phyloP scores from a whole-genome alignment of 257 asterid genomes.

The Solanum phureja region DNA sequence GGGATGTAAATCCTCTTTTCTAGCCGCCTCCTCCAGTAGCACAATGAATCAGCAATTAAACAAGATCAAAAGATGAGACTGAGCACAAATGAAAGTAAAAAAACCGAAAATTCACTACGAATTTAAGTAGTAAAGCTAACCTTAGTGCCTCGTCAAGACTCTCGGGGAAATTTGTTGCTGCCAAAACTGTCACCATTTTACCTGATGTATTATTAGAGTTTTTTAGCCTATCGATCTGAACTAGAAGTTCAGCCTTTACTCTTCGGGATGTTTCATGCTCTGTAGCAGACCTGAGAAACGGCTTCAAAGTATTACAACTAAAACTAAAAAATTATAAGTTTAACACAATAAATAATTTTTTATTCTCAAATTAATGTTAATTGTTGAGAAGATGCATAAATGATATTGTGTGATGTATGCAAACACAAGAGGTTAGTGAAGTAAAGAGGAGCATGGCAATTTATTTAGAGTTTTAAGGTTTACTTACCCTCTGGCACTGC shows the following conservation, averaged over 20 bases:
- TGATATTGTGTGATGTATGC: neutral
- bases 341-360: neutral
- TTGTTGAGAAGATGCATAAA: neutral
- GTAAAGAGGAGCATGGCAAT: neutral
- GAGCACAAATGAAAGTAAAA: neutral
- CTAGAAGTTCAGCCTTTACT: constrained; percentile 80
- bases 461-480: neutral
- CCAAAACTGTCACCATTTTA: constrained; percentile 86
- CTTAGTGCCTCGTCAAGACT: constrained; percentile 94
- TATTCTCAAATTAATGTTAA: neutral
- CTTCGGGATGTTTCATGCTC: constrained; percentile 91
- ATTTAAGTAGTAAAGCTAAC: constrained; percentile 9
- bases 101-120: neutral
- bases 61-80: neutral
- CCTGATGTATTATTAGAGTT: constrained; percentile 77
- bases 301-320: neutral
- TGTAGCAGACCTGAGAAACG: constrained; percentile 61
- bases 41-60: neutral
- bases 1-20: constrained; percentile 93
- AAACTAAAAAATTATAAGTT: neutral
- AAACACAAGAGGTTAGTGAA: neutral
- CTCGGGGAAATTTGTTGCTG: constrained; percentile 97
- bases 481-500: neutral
- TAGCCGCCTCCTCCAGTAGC: constrained; percentile 66
- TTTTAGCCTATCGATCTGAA: constrained; percentile 85